Percentiles rank a stretch among this genome's conserved stretches.
These are phyloP conservation scores for Nannochloropsis oceanica DNA, from an alignment of 108 stramenopile genomes.

Conservation along the genomic window DNA sequence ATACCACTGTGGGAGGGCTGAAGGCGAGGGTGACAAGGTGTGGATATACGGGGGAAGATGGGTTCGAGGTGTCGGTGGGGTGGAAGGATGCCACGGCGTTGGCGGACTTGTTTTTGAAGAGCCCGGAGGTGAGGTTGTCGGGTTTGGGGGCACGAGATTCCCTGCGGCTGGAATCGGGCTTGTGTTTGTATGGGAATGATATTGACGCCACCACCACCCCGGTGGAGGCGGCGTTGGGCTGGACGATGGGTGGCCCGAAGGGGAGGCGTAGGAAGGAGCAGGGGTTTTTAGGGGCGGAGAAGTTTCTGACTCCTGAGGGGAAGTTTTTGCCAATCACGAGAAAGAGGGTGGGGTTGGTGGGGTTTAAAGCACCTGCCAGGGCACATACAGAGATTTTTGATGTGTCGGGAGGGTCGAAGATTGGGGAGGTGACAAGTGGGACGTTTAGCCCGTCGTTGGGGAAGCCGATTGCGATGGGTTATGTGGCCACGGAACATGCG, in stretches of 20 bases:
- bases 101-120: background rate
- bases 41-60: slow-evolving; percentile 99
- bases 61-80: slow-evolving; percentile 89
- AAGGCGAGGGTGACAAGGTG: slow-evolving; percentile 86
- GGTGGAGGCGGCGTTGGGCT: slow-evolving; percentile 68
- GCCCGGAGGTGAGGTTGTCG: slow-evolving; percentile 54
- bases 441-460: slow-evolving; percentile 79
- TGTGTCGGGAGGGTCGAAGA: slow-evolving; percentile 54
- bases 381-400: slow-evolving; percentile 81
- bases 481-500: slow-evolving; percentile 55
- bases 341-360: slow-evolving; percentile 85
- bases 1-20: slow-evolving; percentile 67
- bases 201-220: slow-evolving; percentile 83
- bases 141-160: slow-evolving; percentile 96
- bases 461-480: slow-evolving; percentile 97
- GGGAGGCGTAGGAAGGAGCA: slow-evolving; percentile 63
- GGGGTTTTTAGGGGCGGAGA: slow-evolving; percentile 82
- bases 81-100: slow-evolving; percentile 15
- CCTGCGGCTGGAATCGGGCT: slow-evolving; percentile 91
- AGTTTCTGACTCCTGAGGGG: slow-evolving; percentile 76
- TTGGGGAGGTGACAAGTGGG: slow-evolving; percentile 70
- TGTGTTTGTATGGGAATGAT: slow-evolving; percentile 97
- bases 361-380: slow-evolving; percentile 92
- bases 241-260: slow-evolving; percentile 85
- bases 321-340: slow-evolving; percentile 47